Evolutionary conservation across 2,329 filamentous ascomycete genomes (phyloP).

Genomic region (Colletotrichum sp.): DNA sequence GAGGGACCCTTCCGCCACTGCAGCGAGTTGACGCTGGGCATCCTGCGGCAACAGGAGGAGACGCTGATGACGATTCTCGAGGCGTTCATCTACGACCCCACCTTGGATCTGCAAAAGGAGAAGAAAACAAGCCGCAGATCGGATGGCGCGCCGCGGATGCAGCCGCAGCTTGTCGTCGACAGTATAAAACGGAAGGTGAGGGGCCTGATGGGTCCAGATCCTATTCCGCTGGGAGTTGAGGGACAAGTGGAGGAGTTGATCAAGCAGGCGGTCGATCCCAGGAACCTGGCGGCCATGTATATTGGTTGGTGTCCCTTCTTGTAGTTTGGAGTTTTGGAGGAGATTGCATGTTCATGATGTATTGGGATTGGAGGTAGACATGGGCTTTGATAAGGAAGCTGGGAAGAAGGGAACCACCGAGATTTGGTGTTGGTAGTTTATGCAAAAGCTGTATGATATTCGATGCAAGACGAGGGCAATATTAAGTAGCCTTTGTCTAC

Average conservation of each 20-base stretch:
- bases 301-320: constrained; percentile 84
- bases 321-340: constrained; percentile 32
- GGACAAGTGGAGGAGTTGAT: constrained; percentile 98
- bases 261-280: constrained; percentile 79
- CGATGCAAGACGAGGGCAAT: background rate
- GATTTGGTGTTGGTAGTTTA: background rate
- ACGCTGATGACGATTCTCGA: constrained; percentile 97
- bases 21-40: constrained; percentile 83
- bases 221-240: constrained; percentile 91
- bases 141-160: constrained; percentile 48
- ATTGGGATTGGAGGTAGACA: background rate
- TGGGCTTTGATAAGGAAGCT: background rate
- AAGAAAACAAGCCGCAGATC: constrained; percentile 60
- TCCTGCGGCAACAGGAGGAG: constrained; percentile 90
- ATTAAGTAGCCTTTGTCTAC: background rate
- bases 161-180: constrained; percentile 80
- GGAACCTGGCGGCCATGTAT: constrained; percentile 90
- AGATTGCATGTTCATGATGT: background rate
- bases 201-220: constrained; percentile 84
- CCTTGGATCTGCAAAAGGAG: constrained; percentile 83
- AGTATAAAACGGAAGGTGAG: constrained; percentile 86
- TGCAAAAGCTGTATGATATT: background rate
- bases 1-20: constrained; percentile 92
- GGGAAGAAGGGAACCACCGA: background rate
- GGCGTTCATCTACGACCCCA: constrained; percentile 96